phyloP scores from a whole-genome alignment of 352 stramenopile genomes.

The Phytopythium chamaehyphon region DNA sequence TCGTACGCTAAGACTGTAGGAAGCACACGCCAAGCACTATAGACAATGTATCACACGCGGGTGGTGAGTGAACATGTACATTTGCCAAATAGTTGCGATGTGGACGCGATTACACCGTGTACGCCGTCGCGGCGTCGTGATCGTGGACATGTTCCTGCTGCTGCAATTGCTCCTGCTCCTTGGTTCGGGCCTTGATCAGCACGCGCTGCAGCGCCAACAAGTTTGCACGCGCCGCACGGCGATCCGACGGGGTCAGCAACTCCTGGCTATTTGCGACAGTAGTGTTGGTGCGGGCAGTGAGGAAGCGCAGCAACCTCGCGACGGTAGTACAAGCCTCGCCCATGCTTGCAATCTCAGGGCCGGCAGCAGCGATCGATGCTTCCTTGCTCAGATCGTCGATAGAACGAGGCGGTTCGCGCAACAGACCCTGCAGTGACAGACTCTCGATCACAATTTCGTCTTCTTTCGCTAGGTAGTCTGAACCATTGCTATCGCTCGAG shows the following conservation, averaged over 20 bases:
- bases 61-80: no score
- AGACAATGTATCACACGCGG: background rate
- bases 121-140: conserved; percentile 25
- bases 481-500: conserved; percentile 20
- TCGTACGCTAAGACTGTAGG: background rate
- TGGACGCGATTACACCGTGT: conserved; percentile 26
- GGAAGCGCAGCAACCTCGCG: conserved; percentile 43
- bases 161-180: conserved; percentile 26
- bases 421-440: conserved; percentile 43
- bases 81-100: background rate
- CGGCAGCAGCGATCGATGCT: conserved; percentile 1
- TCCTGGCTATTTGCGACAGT: conserved; percentile 13
- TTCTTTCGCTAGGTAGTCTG: conserved; percentile 38
- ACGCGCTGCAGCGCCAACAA: conserved; percentile 48
- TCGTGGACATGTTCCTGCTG: background rate
- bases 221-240: conserved; percentile 36
- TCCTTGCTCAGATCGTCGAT: conserved; percentile 25
- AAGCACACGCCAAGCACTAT: background rate
- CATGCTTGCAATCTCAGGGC: conserved; percentile 23
- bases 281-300: conserved; percentile 27
- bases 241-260: conserved; percentile 23
- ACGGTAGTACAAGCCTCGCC: conserved; percentile 34
- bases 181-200: conserved; percentile 40
- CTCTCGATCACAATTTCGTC: conserved; percentile 64
- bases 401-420: conserved; percentile 33